Percentiles rank a stretch among this genome's conserved stretches.
phyloP scores from a whole-genome alignment of 306 rosid genomes.

The Cicer bijugum region DNA sequence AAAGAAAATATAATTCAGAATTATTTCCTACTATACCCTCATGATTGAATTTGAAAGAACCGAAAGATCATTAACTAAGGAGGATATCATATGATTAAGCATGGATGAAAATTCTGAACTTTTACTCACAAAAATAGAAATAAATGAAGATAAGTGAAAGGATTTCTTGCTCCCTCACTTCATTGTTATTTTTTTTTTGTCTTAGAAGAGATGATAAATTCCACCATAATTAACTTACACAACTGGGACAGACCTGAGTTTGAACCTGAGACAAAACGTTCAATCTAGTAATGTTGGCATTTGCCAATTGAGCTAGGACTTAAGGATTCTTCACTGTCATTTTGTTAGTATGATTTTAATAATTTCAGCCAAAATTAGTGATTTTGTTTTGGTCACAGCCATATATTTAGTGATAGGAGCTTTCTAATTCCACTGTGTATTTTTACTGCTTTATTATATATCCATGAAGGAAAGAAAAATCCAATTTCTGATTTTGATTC shows the following conservation, averaged over 20 bases:
- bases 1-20: neutral
- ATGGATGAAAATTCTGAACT: neutral
- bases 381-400: constrained; percentile 14
- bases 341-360: constrained; percentile 1
- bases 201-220: too few species aligned
- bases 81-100: constrained; percentile 21
- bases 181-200: too few species aligned
- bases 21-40: constrained; percentile 22
- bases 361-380: neutral
- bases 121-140: neutral
- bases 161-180: too few species aligned
- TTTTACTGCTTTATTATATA: constrained; percentile 24
- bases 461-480: constrained; percentile 12
- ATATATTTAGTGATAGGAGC: neutral
- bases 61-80: constrained; percentile 20
- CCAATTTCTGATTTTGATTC: constrained; percentile 1
- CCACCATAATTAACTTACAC: too few species aligned
- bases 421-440: constrained; percentile 3
- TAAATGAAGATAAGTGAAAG: too few species aligned
- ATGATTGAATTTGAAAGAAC: constrained; percentile 38
- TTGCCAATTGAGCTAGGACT: too few species aligned
- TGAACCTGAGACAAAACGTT: too few species aligned
- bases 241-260: too few species aligned
- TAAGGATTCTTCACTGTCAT: neutral
- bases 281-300: too few species aligned